Evolutionary conservation across 2,329 filamentous ascomycete genomes (phyloP).

Genomic region (Coniosporium tulheliwenetii): DNA sequence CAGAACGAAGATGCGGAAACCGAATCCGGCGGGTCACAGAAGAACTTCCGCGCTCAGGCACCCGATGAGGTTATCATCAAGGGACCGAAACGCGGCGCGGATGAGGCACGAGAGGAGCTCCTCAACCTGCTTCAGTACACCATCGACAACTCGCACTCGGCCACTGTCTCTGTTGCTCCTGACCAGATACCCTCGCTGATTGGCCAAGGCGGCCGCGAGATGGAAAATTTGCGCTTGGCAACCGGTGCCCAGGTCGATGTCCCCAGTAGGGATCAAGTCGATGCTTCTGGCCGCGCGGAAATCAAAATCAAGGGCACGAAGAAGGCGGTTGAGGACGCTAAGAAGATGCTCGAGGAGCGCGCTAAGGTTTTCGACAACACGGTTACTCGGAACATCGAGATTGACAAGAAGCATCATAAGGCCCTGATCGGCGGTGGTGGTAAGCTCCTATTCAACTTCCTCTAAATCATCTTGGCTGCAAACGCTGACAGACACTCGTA

Average conservation of each 20-base stretch:
- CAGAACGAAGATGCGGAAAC: slow-evolving; percentile 56
- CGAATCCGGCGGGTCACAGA: slow-evolving; percentile 17
- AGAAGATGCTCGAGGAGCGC: slow-evolving; percentile 79
- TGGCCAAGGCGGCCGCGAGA: slow-evolving; percentile 73
- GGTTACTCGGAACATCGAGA: slow-evolving; percentile 66
- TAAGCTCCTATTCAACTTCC: slow-evolving; percentile 30
- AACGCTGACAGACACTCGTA: slow-evolving; percentile 29
- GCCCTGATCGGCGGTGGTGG: slow-evolving; percentile 78
- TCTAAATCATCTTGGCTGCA: not conserved
- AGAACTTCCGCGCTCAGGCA: slow-evolving; percentile 49
- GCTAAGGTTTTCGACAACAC: slow-evolving; percentile 79
- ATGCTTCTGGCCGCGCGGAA: slow-evolving; percentile 55
- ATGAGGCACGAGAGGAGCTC: slow-evolving; percentile 83
- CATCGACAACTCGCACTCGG: slow-evolving; percentile 70
- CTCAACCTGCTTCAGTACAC: slow-evolving; percentile 78
- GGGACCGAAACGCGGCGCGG: slow-evolving; percentile 83
- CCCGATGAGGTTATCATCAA: slow-evolving; percentile 82
- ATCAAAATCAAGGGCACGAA: slow-evolving; percentile 89
- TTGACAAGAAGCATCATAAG: slow-evolving; percentile 91
- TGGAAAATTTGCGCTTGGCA: slow-evolving; percentile 73
- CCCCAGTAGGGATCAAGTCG: slow-evolving; percentile 57
- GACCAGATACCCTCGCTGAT: slow-evolving; percentile 90
- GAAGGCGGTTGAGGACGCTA: slow-evolving; percentile 76
- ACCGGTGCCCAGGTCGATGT: slow-evolving; percentile 88
- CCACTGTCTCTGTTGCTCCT: slow-evolving; percentile 71